Evolutionary conservation across 1,284 basidiomycete species (phyloP).

Genomic region (Apiotrichum gamsii): DNA sequence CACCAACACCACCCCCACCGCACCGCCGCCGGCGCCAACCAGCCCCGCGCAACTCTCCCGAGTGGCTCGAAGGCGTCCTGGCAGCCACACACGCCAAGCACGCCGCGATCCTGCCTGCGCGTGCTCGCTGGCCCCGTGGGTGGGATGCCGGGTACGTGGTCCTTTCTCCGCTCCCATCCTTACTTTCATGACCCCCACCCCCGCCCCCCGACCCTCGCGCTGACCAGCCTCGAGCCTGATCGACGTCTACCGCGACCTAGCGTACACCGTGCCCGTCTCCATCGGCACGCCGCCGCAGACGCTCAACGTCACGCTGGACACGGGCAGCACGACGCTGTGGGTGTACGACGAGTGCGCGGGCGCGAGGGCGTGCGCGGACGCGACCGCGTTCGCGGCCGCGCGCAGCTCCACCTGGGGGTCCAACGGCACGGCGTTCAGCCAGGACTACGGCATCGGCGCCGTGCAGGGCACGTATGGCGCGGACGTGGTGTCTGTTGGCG

Average conservation of each 20-base stretch:
- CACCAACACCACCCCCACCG: too few species aligned
- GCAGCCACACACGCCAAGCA: too few species aligned
- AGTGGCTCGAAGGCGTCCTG: too few species aligned
- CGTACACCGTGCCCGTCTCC: constrained; percentile 31
- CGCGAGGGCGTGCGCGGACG: neutral
- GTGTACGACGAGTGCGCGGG: neutral
- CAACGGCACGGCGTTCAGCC: constrained; percentile 3
- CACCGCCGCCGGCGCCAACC: too few species aligned
- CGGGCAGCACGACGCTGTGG: constrained; percentile 42
- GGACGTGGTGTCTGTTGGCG: neutral
- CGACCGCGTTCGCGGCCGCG: constrained; percentile 28
- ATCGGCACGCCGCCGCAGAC: constrained; percentile 39
- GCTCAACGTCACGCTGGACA: constrained; percentile 47
- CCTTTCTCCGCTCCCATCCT: too few species aligned
- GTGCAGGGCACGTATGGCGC: neutral
- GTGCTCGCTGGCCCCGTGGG: too few species aligned
- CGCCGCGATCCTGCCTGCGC: too few species aligned
- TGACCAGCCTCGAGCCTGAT: constrained; percentile 16
- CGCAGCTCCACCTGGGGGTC: constrained; percentile 31
- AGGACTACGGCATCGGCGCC: neutral
- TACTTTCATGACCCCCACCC: too few species aligned
- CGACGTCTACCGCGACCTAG: constrained; percentile 27
- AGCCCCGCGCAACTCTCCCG: too few species aligned
- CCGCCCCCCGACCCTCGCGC: too few species aligned
- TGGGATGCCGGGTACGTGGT: too few species aligned